Evolutionary conservation across 2,329 filamentous ascomycete species (phyloP).

Genomic region (Neopestalotiopsis sp.): DNA sequence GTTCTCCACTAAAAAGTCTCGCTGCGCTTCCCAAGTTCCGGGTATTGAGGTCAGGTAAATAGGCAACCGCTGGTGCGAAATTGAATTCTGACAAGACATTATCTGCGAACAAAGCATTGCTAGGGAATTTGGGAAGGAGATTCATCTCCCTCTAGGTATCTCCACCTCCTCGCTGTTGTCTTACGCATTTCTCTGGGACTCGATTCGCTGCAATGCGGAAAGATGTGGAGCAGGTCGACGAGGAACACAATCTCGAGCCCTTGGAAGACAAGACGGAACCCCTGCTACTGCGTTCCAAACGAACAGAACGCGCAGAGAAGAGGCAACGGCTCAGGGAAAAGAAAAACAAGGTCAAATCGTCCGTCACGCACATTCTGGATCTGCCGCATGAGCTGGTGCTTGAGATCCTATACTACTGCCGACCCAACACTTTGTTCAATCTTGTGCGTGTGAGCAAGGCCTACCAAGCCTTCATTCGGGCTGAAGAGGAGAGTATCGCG

Average conservation of each 20-base stretch:
- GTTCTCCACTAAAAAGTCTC: not conserved
- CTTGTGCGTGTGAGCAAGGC: constrained; percentile 48
- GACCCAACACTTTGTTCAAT: constrained; percentile 56
- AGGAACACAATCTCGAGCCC: constrained; percentile 48
- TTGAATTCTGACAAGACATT: too few relatives aligned
- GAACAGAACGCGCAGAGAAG: constrained; percentile 53
- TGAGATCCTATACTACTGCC: constrained; percentile 50
- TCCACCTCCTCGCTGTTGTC: too few relatives aligned
- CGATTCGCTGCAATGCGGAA: constrained; percentile 22
- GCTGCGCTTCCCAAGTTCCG: too few relatives aligned
- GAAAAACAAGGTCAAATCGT: constrained; percentile 33
- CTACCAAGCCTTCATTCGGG: constrained; percentile 48
- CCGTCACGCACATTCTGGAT: constrained; percentile 45
- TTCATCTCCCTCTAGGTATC: too few relatives aligned
- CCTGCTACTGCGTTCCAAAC: constrained; percentile 56
- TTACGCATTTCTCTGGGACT: too few relatives aligned
- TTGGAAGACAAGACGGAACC: constrained; percentile 49
- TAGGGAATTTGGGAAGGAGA: too few relatives aligned
- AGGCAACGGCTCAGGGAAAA: constrained; percentile 46
- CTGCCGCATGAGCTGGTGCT: constrained; percentile 60
- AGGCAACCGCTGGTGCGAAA: too few relatives aligned
- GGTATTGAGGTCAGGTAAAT: too few relatives aligned
- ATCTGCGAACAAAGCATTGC: too few relatives aligned
- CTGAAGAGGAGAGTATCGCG: constrained; percentile 50
- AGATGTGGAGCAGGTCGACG: constrained; percentile 34